Percentiles rank a stretch among this genome's conserved stretches.
These are phyloP conservation scores for Xylaria sp. DNA, from an alignment of 2,329 filamentous ascomycete species.

Conservation along the genomic window DNA sequence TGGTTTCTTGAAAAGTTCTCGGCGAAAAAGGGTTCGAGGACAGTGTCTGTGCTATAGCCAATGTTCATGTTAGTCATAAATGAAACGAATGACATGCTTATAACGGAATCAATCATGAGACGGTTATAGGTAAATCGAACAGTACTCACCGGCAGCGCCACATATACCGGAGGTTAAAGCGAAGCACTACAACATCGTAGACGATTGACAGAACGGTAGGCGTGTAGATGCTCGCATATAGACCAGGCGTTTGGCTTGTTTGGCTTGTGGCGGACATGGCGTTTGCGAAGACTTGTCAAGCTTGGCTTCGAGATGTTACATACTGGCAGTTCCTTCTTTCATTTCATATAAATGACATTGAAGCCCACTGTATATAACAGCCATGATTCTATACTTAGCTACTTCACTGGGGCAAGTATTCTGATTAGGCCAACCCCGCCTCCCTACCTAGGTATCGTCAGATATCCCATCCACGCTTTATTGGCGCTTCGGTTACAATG, in stretches of 20 bases:
- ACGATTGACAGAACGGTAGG: constrained; percentile 34
- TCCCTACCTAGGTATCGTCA: not conserved
- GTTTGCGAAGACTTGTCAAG: not conserved
- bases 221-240: constrained; percentile 31
- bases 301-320: not conserved
- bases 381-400: not conserved
- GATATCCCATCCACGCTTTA: not conserved
- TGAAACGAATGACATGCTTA: not conserved
- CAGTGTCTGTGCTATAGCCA: constrained; percentile 26
- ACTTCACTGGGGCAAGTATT: not conserved
- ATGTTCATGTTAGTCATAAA: not conserved
- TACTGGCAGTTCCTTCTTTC: not conserved
- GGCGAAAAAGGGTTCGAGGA: constrained; percentile 37
- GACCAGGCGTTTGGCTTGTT: not conserved
- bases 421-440: constrained; percentile 2
- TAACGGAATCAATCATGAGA: not conserved
- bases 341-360: constrained; percentile 3
- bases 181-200: constrained; percentile 45
- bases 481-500: not conserved
- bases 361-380: not conserved
- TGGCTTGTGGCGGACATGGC: constrained; percentile 16
- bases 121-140: not conserved
- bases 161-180: constrained; percentile 50
- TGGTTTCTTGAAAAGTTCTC: constrained; percentile 35
- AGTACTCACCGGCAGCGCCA: constrained; percentile 51